These are phyloP conservation scores for Cyclotella choctawhatcheeana DNA, from an alignment of 108 stramenopile species.

Conservation along the genomic window DNA sequence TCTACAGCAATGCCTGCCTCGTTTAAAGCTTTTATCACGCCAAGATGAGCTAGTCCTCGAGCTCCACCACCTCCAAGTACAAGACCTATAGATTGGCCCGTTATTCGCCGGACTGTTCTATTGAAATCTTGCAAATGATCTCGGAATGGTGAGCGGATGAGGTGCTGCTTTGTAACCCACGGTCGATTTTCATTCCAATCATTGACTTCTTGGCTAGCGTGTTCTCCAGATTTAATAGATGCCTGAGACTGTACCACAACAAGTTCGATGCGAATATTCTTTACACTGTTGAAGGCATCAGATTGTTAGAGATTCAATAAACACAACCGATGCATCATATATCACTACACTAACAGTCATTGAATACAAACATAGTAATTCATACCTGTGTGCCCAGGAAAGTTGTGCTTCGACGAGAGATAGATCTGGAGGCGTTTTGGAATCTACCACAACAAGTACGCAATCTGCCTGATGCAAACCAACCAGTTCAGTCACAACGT, in stretches of 20 bases:
- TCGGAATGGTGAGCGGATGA: conserved; percentile 42
- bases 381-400: conserved; percentile 53
- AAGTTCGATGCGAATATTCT: conserved; percentile 52
- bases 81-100: conserved; percentile 57
- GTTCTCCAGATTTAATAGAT: conserved; percentile 22
- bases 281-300: conserved; percentile 37
- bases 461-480: no score
- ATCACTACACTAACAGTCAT: no score
- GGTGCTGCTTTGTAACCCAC: conserved; percentile 60
- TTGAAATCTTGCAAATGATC: conserved; percentile 50
- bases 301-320: no score
- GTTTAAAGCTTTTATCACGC: conserved; percentile 55
- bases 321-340: no score
- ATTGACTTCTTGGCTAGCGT: conserved; percentile 52
- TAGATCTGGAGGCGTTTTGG: conserved; percentile 36
- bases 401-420: conserved; percentile 44
- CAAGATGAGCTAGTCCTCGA: conserved; percentile 61
- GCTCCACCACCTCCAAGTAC: conserved; percentile 66
- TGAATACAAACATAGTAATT: no score
- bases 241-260: conserved; percentile 41
- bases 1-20: conserved; percentile 61
- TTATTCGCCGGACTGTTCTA: conserved; percentile 56
- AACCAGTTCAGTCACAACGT: no score
- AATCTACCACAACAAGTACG: conserved; percentile 54
- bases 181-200: conserved; percentile 57